A percentile compares a stretch with the other conserved stretches of the same genome.
Conservation (phyloP, 2,329 filamentous ascomycete genomes). For the Penicillium sp. region DNA sequence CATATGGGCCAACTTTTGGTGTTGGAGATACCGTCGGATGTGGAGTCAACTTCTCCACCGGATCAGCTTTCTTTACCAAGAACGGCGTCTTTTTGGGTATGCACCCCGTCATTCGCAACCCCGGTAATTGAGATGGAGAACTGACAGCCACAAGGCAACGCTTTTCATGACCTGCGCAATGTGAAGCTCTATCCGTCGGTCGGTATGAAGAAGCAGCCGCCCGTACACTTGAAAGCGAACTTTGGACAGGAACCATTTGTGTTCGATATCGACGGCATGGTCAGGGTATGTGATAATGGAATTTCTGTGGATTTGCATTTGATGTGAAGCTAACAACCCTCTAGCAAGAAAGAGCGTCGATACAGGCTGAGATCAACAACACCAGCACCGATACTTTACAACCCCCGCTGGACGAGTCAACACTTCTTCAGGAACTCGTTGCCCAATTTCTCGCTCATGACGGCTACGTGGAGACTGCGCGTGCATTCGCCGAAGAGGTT, state of each 20-base stretch:
- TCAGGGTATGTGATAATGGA: slow-evolving; percentile 59
- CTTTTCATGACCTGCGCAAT: slow-evolving; percentile 46
- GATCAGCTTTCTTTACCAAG: slow-evolving; percentile 63
- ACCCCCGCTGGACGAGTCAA: slow-evolving; percentile 66
- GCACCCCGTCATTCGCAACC: slow-evolving; percentile 9
- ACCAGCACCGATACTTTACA: slow-evolving; percentile 60
- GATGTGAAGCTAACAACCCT: slow-evolving; percentile 1
- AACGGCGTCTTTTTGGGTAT: slow-evolving; percentile 60
- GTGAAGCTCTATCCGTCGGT: slow-evolving; percentile 54
- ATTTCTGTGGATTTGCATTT: background rate
- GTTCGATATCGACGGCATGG: slow-evolving; percentile 86
- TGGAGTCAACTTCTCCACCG: slow-evolving; percentile 62
- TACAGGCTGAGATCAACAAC: slow-evolving; percentile 61
- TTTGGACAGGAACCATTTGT: slow-evolving; percentile 73
- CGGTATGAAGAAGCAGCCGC: slow-evolving; percentile 63
- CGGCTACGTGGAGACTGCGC: slow-evolving; percentile 89
- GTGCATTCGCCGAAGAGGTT: slow-evolving; percentile 82
- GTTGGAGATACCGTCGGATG: slow-evolving; percentile 62
- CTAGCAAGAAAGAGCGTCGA: slow-evolving; percentile 59
- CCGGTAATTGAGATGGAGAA: background rate
- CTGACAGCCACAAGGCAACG: slow-evolving; percentile 51
- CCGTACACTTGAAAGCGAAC: slow-evolving; percentile 59
- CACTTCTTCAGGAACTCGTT: slow-evolving; percentile 77
- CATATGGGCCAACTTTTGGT: slow-evolving; percentile 60
- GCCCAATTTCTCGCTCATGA: slow-evolving; percentile 91